Conservation (phyloP, 2,329 filamentous ascomycete genomes). For the Pseudogymnoascus sp. region DNA sequence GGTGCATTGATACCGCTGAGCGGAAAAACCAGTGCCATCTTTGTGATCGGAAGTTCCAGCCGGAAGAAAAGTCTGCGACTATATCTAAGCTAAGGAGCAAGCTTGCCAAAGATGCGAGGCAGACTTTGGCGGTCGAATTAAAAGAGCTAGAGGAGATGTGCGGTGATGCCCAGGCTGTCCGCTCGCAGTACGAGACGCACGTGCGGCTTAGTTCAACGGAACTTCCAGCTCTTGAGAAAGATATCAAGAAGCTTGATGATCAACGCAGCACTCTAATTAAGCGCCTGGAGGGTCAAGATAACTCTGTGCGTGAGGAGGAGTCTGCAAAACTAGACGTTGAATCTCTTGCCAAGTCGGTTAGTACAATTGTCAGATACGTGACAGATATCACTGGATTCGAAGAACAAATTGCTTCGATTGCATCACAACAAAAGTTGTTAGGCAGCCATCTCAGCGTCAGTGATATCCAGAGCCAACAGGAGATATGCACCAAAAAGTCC, state of each 20-base stretch:
- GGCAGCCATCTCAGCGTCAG: slow-evolving; percentile 61
- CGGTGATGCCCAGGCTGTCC: slow-evolving; percentile 53
- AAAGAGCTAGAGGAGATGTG: slow-evolving; percentile 44
- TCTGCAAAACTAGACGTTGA: slow-evolving; percentile 66
- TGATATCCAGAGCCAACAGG: slow-evolving; percentile 74
- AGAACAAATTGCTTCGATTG: slow-evolving; percentile 66
- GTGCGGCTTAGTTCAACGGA: slow-evolving; percentile 60
- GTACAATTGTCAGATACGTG: slow-evolving; percentile 65
- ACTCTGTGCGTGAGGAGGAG: slow-evolving; percentile 55
- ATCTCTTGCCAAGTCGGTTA: slow-evolving; percentile 66
- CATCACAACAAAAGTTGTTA: slow-evolving; percentile 65
- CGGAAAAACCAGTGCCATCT: slow-evolving; percentile 68
- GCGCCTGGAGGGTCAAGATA: slow-evolving; percentile 62
- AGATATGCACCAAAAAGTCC: slow-evolving; percentile 58
- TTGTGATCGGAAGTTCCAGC: slow-evolving; percentile 64
- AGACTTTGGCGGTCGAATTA: slow-evolving; percentile 56
- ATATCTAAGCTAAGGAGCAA: slow-evolving; percentile 59
- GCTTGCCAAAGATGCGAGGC: slow-evolving; percentile 54
- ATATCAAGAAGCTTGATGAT: slow-evolving; percentile 53
- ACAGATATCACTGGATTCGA: slow-evolving; percentile 66
- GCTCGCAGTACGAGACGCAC: slow-evolving; percentile 67
- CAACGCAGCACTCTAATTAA: slow-evolving; percentile 55
- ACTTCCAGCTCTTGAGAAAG: slow-evolving; percentile 60
- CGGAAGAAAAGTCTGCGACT: slow-evolving; percentile 56
- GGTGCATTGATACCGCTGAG: slow-evolving; percentile 59